Evolutionary conservation across 768 basidiomycete genomes (phyloP).

Genomic region (Leccinum rimulosum): DNA sequence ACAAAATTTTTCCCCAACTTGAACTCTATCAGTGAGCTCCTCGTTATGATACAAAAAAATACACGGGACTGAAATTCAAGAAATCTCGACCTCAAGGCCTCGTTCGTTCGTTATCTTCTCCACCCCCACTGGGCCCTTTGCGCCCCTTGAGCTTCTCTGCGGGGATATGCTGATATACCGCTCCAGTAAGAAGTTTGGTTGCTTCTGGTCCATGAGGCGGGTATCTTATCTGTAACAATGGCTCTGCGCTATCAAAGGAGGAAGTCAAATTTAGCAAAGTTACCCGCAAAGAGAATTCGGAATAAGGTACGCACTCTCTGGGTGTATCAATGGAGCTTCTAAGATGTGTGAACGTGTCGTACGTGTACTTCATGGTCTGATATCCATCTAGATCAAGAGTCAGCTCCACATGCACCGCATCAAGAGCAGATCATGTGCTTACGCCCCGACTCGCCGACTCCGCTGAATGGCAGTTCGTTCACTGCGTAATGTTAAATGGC

Average conservation of each 20-base stretch:
- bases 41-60: not conserved
- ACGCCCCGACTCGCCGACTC: slow-evolving; percentile 67
- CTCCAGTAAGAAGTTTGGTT: slow-evolving; percentile 8
- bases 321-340: slow-evolving; percentile 54
- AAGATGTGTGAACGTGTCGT: slow-evolving; percentile 52
- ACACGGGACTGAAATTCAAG: not conserved
- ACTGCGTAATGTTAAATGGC: slow-evolving; percentile 17
- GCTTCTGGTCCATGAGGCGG: slow-evolving; percentile 24
- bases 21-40: not conserved
- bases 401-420: not conserved
- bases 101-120: not conserved
- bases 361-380: slow-evolving; percentile 52
- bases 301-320: slow-evolving; percentile 40
- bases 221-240: slow-evolving; percentile 20
- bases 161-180: slow-evolving; percentile 15
- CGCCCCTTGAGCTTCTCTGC: slow-evolving; percentile 4
- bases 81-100: not conserved
- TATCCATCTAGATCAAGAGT: slow-evolving; percentile 44
- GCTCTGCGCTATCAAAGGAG: slow-evolving; percentile 20
- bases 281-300: not conserved
- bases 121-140: not conserved
- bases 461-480: slow-evolving; percentile 47
- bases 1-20: not conserved
- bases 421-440: slow-evolving; percentile 22
- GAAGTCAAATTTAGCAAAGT: not conserved